Evolutionary conservation across 2,329 filamentous ascomycete genomes (phyloP).

Genomic region (Aspergillus sp.): DNA sequence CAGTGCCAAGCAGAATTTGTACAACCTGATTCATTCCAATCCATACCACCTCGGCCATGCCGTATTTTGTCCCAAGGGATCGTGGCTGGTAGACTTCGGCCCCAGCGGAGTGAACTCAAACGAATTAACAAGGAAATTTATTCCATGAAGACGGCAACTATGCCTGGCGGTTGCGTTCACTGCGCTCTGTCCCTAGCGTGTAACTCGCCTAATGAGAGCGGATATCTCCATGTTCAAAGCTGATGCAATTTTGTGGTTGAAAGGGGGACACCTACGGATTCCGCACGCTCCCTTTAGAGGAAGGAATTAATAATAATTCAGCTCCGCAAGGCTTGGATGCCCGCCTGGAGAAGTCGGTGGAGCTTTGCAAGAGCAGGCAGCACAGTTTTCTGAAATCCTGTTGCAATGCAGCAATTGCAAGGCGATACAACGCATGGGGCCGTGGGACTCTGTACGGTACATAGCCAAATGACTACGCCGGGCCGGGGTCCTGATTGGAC

Average conservation of each 20-base stretch:
- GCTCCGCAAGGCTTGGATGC: not conserved
- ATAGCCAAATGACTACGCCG: not conserved
- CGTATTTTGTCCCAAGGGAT: not conserved
- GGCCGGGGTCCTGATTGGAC: not conserved
- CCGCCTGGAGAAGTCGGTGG: not conserved
- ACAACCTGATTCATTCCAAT: not conserved
- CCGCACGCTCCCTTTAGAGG: not conserved
- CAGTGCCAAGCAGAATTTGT: not conserved
- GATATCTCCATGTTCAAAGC: not conserved
- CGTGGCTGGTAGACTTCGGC: not conserved
- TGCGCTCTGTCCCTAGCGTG: not conserved
- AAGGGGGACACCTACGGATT: not conserved
- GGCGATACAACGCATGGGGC: not conserved
- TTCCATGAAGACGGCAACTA: no score
- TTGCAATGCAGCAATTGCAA: not conserved
- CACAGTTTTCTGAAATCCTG: conserved; percentile 4
- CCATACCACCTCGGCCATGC: not conserved
- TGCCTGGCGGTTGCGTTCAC: not conserved
- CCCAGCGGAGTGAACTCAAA: no score
- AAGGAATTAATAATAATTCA: not conserved
- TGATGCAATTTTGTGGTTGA: not conserved
- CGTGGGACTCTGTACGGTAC: not conserved
- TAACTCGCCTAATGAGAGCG: not conserved
- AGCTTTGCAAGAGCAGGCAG: conserved; percentile 5
- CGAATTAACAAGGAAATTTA: not conserved